Evolutionary conservation across 106 monocot genomes (phyloP).

Genomic region (Apostasia ramifera): DNA sequence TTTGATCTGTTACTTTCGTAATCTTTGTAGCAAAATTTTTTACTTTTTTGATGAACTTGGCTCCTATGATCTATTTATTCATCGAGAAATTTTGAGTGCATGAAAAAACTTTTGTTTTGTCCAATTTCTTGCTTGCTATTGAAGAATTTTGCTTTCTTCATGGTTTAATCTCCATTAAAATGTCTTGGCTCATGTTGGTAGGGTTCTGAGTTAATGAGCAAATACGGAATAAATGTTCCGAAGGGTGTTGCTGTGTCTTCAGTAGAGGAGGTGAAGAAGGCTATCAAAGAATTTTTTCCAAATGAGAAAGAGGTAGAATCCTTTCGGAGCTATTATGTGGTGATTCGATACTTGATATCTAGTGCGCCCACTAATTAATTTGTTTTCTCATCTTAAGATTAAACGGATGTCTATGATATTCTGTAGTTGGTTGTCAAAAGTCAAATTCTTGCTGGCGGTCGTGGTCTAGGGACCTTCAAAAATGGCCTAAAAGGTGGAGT

Average conservation of each 20-base stretch:
- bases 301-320: constrained; percentile 63
- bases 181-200: constrained; percentile 3
- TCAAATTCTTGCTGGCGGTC: constrained; percentile 97
- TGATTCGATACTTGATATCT: neutral
- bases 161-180: no score
- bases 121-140: no score
- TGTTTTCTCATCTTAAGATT: no score
- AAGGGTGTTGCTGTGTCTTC: constrained; percentile 69
- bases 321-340: neutral
- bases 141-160: no score
- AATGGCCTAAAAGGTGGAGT: constrained; percentile 93
- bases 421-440: constrained; percentile 92
- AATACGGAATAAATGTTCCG: constrained; percentile 86
- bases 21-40: neutral
- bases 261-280: constrained; percentile 52
- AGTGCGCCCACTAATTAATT: neutral
- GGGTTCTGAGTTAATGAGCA: constrained; percentile 93
- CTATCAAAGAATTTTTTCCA: constrained; percentile 53
- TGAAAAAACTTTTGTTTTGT: no score
- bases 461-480: constrained; percentile 95
- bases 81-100: no score
- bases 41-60: neutral
- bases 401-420: neutral
- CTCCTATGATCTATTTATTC: neutral
- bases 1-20: neutral